phyloP scores from a whole-genome alignment of 441 rosid genomes.

The Macaranga tanarius region DNA sequence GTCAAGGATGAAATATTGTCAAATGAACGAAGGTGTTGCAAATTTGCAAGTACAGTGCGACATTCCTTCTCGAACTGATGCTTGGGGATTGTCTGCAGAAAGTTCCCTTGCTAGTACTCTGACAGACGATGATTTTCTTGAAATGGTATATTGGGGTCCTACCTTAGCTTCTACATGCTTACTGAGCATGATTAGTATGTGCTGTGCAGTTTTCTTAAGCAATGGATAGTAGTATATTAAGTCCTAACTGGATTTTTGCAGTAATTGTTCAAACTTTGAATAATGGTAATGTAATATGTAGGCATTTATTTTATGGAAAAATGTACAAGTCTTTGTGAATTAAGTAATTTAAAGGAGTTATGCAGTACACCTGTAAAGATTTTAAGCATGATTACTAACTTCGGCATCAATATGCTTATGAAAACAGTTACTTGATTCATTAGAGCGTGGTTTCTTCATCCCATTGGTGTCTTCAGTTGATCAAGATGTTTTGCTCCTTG shows the following conservation, averaged over 20 bases:
- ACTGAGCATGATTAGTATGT: conserved; percentile 24
- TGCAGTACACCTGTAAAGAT: not conserved
- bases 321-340: not conserved
- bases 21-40: conserved; percentile 28
- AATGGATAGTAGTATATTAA: conserved; percentile 6
- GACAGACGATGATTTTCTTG: conserved; percentile 90
- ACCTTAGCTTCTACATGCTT: conserved; percentile 20
- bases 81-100: conserved; percentile 73
- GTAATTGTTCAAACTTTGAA: not conserved
- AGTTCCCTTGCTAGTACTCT: conserved; percentile 79
- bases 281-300: not conserved
- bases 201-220: not conserved
- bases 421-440: not conserved
- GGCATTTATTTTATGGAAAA: not conserved
- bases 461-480: not conserved
- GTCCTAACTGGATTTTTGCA: not conserved
- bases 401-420: not conserved
- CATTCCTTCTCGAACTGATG: conserved; percentile 51
- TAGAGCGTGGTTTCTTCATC: not conserved
- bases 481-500: conserved; percentile 1
- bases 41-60: conserved; percentile 41
- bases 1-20: conserved; percentile 34
- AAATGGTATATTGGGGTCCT: conserved; percentile 66
- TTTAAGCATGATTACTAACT: not conserved
- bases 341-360: not conserved